Base-by-base conservation (phyloP, 306 rosid genomes). In the Pueraria montana region DNA sequence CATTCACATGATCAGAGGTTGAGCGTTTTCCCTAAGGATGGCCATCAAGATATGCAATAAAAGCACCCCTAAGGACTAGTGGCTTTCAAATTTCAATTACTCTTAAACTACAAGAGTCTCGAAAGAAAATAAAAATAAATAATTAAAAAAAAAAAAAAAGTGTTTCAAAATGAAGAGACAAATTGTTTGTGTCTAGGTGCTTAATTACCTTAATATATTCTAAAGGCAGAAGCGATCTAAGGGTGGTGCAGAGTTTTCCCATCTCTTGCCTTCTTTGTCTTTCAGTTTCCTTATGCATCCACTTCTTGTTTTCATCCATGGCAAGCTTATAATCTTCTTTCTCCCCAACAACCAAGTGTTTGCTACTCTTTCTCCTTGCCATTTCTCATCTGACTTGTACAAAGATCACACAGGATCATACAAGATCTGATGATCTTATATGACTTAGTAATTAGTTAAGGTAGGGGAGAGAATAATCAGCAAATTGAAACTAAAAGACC, bases 191-290 rank as follows among this genome's bases (percentile, higher is more conserved):
- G 18, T 30, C 1, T 36, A 23, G 6, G 5, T 45, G 11, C 11
- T 59, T 27, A 27, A 27, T 27, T 73, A 89, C 92, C 88, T 82
- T 89, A 40, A 89, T 76, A 69, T 86, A 79, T 36, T 89, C 90
- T 26, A 82, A 34, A 49, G 92, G 92, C 0, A 89, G 87, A 52
- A 77, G 76, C 1, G 95, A 88, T 91, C 97, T 87, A 65, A 91
- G 92, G 12, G 87, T 65, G 24, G 87, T 72, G 72, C 84, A 88
- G 17, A 83, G 89, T 20, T 64, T 83, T 26, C 84, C 80, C 97
- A 93, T 93, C 84, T 91, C 97, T 87, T 89, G 88, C 85, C 95
- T 88, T 80, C 97, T 91, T 80, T 86, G 89, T 71, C 83, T 91
- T 81, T 93, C 95, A 34, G 72, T 87, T 38, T 93, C 93, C 74